Percentiles rank a stretch among this genome's conserved stretches.
phyloP scores from a whole-genome alignment of 2,329 filamentous ascomycete species.

The Calonectria pteridis region DNA sequence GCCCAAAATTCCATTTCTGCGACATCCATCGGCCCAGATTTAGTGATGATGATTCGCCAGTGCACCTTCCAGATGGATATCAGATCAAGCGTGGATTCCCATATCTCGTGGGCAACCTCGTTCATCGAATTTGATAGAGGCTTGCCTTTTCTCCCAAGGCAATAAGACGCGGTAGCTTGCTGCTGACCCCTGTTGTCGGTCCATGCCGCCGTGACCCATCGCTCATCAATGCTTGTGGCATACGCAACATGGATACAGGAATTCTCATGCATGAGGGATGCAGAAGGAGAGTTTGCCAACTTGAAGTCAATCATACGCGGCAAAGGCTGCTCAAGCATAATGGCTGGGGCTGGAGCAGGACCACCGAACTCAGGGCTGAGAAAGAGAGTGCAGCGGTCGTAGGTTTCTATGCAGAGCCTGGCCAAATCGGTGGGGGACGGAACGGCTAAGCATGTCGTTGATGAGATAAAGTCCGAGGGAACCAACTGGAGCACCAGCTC shows the following conservation, averaged over 20 bases:
- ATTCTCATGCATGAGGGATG: slow-evolving; percentile 81
- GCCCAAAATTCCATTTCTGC: slow-evolving; percentile 74
- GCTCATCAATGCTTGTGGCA: slow-evolving; percentile 78
- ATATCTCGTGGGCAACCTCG: slow-evolving; percentile 80
- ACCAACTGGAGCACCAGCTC: slow-evolving; percentile 85
- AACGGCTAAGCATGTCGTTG: slow-evolving; percentile 72
- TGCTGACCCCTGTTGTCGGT: slow-evolving; percentile 81
- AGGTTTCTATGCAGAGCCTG: slow-evolving; percentile 78
- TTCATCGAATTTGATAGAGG: slow-evolving; percentile 65
- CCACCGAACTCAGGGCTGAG: slow-evolving; percentile 55
- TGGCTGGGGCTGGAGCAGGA: slow-evolving; percentile 74
- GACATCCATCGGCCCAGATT: slow-evolving; percentile 75
- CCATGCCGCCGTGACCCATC: slow-evolving; percentile 86
- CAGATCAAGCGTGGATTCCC: slow-evolving; percentile 81
- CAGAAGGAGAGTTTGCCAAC: slow-evolving; percentile 74
- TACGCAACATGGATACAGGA: slow-evolving; percentile 86
- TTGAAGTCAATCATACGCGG: slow-evolving; percentile 83
- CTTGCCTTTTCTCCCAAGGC: slow-evolving; percentile 71
- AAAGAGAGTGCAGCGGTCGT: slow-evolving; percentile 77
- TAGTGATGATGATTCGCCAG: slow-evolving; percentile 83
- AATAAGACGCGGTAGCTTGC: slow-evolving; percentile 81
- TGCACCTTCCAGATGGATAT: slow-evolving; percentile 77
- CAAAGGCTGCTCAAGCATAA: slow-evolving; percentile 77
- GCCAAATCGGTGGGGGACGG: slow-evolving; percentile 70
- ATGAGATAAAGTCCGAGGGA: slow-evolving; percentile 76